Base-by-base conservation (phyloP, 371 early-diverging fungal genomes). In the Syncephalastrum monosporum region DNA sequence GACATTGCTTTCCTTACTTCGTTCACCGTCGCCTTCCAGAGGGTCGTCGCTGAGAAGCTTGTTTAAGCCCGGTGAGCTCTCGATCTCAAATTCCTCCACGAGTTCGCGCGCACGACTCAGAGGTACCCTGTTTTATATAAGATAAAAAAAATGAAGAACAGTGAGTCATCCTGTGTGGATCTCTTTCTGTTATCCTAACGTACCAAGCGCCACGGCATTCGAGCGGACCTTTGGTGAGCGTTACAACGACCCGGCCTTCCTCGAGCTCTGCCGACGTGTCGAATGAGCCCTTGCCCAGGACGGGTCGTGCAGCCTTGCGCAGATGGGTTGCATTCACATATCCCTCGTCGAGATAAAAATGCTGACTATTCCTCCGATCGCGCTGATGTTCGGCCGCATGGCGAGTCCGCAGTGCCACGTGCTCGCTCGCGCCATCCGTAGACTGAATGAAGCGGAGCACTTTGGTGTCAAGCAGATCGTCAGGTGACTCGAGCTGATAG, bases 281-380 rank as follows among this genome's bases (percentile, higher is more conserved):
- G 55, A 80, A 76, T 3, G 75, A 64, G 0, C 79, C 82, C 47
- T 75, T 74, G 0, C 77, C 81, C 50, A 82, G 65, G 1, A 75
- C 74, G 1, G 75, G 71, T 16, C 69, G 64, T 14, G 83, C 83
- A 0, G 81, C 83, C 42, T 76, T 65, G 1, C 83, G 71, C 24
- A 82, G 44, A 57, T 79, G 79, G 0, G 83, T 72, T 0, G 83
- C 83, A 61, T 82, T 82, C 19, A 82, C 74, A 55, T 77, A 82
- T 2, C 79, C 79, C 42, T 71, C 70, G 38, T 70, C 73, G 17
- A 72, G 67, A 48, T 81, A 72, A 49, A 52, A 75, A 19, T 64
- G 48, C 33, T 61, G 60, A 42, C 59, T 60, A 50, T 60, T 61
- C 4, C 47, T 33, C 59, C 53, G 61, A 45, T 55, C 56, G 42